A percentile compares a stretch with the other conserved stretches of the same genome.
Conservation (phyloP, 768 basidiomycete species). For the Xerocomellus chrysenteron region DNA sequence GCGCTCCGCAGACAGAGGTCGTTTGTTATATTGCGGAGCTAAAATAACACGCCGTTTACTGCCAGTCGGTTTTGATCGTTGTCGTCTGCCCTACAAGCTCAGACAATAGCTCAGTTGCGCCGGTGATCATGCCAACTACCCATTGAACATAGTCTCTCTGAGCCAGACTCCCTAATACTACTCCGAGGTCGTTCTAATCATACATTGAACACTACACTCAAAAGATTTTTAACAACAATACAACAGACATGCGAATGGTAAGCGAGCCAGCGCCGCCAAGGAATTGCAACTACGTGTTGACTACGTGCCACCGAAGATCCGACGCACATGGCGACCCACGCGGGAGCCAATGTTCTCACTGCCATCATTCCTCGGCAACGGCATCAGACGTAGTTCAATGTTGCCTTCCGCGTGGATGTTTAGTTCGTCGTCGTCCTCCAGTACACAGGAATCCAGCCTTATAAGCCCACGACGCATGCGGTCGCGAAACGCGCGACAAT, state of each 20-base stretch:
- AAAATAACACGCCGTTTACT: slow-evolving; percentile 7
- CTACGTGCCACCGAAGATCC: slow-evolving; percentile 23
- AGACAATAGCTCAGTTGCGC: slow-evolving; percentile 14
- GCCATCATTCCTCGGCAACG: slow-evolving; percentile 6
- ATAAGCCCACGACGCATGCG: slow-evolving; percentile 24
- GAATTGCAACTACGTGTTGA: not conserved
- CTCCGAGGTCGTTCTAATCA: too few species aligned
- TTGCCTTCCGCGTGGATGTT: slow-evolving; percentile 30
- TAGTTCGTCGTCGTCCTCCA: slow-evolving; percentile 31
- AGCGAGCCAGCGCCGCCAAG: slow-evolving; percentile 19
- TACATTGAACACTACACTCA: not conserved
- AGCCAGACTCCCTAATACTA: too few species aligned
- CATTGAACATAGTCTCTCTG: too few species aligned
- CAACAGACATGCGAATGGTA: not conserved
- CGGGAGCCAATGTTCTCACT: slow-evolving; percentile 17
- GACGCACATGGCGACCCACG: slow-evolving; percentile 30
- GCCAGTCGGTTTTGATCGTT: slow-evolving; percentile 1
- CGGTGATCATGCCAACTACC: not conserved
- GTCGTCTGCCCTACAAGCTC: not conserved
- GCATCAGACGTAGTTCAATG: slow-evolving; percentile 21
- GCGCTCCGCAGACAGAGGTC: not conserved
- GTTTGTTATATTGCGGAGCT: slow-evolving; percentile 19
- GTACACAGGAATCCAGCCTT: slow-evolving; percentile 13
- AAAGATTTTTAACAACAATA: not conserved
- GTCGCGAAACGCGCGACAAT: slow-evolving; percentile 25